Conservation (phyloP, 345 rosid species). For the Hibiscus syriacus region DNA sequence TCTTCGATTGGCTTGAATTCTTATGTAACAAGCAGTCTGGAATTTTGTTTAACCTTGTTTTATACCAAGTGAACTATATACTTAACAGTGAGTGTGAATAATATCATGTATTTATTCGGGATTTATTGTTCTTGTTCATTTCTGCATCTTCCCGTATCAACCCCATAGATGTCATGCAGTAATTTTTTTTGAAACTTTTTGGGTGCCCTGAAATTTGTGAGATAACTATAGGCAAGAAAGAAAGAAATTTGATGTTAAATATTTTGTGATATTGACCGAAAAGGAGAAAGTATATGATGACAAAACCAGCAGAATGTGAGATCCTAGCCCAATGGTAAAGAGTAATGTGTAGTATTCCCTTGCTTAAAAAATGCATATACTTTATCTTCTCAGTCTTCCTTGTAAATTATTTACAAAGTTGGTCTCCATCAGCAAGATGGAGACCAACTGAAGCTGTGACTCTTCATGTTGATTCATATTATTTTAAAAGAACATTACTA, state of each 20-base stretch:
- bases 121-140: no score
- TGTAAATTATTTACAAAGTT: neutral
- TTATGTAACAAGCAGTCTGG: neutral
- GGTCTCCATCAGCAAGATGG: neutral
- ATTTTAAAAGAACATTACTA: neutral
- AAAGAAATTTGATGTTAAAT: neutral
- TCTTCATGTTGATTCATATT: neutral
- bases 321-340: no score
- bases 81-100: no score
- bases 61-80: neutral
- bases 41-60: neutral
- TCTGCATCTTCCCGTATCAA: no score
- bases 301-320: slow-evolving; percentile 2
- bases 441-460: neutral
- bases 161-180: no score
- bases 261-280: neutral
- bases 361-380: neutral
- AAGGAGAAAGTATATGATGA: neutral
- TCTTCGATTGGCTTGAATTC: neutral
- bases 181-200: no score
- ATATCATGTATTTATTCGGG: no score
- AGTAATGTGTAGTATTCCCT: neutral
- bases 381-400: neutral
- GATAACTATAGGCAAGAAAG: no score
- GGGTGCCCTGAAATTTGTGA: no score